Base-by-base conservation (phyloP, 140 eudicot species). In the Flaveria floridana region DNA sequence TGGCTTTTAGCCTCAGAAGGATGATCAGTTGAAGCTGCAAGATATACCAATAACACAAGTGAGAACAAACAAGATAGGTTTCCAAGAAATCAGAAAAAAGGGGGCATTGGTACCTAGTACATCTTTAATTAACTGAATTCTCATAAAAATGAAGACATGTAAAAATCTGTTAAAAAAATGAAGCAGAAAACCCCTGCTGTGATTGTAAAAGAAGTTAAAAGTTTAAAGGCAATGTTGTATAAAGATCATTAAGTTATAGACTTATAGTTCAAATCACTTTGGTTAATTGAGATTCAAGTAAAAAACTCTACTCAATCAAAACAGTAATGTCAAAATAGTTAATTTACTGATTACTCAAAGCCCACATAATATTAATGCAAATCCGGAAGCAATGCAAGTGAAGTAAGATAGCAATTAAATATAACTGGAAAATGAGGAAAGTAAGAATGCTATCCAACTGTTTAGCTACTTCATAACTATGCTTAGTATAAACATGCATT, bases 381-480 rank as follows among this genome's bases (percentile, higher is more conserved):
- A 72, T 72, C 23, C 13, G 57, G 18, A 72, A 30, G 61, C 65
- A 48, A 64, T 47, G 72, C 63, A 75, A 64, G 72, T 42, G 13
- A 42, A 23, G 26, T 59, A 47, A 73, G 46, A 57, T 15, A 72
- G 42, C 68, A 57, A 57, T 20, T n/a, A 57, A 72, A 58, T 58
- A 20, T 28, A 59, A 42, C 21, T 2, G 18, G 39, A 71, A 39
- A 58, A 21, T 7, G 26, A 25, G 25, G 15, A 50, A 30, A 47
- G 51, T 30, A 62, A 21, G 14, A 74, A 28, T 20, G 50, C 37
- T 13, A 55, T 72, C 76, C 2, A 48, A 52, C 12, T n/a, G n/a
- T 28, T 9, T 52, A 71, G 34, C 65, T 71, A 16, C 19, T 28
- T 7, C 18, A 51, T 28, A 70, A 50, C 48, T 26, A 26, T 28